Evolutionary conservation across 2,329 filamentous ascomycete genomes (phyloP), one percentile per base, ranked within the genome.

Genomic region (Fusarium tuaranense): DNA sequence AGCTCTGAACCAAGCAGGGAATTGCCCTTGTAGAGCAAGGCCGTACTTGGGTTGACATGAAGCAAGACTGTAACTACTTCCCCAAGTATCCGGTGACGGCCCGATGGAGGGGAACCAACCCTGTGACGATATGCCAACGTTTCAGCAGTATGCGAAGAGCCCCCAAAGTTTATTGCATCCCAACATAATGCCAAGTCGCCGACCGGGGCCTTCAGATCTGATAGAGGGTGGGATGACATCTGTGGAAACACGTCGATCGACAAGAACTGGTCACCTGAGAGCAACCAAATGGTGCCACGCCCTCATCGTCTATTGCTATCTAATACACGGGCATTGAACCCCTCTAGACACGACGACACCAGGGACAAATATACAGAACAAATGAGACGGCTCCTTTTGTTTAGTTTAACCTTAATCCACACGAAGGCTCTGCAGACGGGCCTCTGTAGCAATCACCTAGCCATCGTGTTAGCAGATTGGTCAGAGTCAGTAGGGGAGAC

Each of bases 361-460:
- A 71, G 72, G 70, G 73, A 74, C 76, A 75, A 80, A 78, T 81
- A 80, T 83, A 84, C 82, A 83, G 69, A 72, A 84, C 79, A 81
- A 83, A 82, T 78, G 73, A 77, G 73, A 78, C 53, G 51, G 68
- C 59, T 64, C 76, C 70, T 77, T 76, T 74, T 70, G 51, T 74
- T 80, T 89, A 55, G 27, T 20, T 48, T 48, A 48, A 48, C 44
- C 48, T 30, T 55, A 97, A 81, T 97, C 94, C 72, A 97, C 91
- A 80, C 94, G 91, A 83, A 98, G 85, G 84, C 94, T 97, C 86
- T 97, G 94, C 78, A 98, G 87, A 78, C 95, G 90, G 46, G 95
- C 95, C 86, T 98, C 95, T 7, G 95, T 94, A 77, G 95, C 92
- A 85, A 98, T 97, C 68, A 97, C 92, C 94, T 95, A 78, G 38